Evolutionary conservation across 257 asterid species (phyloP), one percentile per base, ranked within the genome.

Genomic region (Nicotiana paniculata): DNA sequence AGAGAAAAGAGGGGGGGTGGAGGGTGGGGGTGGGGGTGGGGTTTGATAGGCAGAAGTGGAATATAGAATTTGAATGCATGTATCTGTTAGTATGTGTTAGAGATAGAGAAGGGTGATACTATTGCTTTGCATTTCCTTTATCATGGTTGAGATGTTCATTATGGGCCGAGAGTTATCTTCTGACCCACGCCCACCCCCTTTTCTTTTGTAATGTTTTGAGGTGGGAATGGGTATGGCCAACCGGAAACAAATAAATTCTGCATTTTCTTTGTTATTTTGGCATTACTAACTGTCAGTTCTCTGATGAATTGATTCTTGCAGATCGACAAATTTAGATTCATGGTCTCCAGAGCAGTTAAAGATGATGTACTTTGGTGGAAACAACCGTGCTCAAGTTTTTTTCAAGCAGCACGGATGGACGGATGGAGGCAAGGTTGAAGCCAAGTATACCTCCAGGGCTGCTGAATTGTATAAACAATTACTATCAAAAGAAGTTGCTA

Each of bases 341-440:
- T 96, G 99, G 99, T 84, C 94, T 51, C 94, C 97, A 13, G 99
- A 96, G 35, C 99, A 96, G 90, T 88, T 96, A 88, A 96, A 96
- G 85, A 86, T 94, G 95, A 96, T 96, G 99, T 77, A 82, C 84
- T 94, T 91, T 76, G 98, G 99, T 80, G 99, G 99, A 82, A 96
- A 96, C 89, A 94, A 91, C 59, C 97, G 99, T 82, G 99, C 98
- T 68, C 98, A 93, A 82, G 97, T 87, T 80, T 96, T 96, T 88
- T 96, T 96, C 86, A 96, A 94, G 87, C 99, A 94, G 88, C 99
- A 96, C 82, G 98, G 98, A 77, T 96, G 99, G 99, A 86, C 88
- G 63, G 99, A 91, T 86, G 99, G 98, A 70, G 97, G 98, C 89
- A 94, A 93, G 91, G 88, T 94, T 76, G 98, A 96, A 91, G 94